Evolutionary conservation across 495 filamentous ascomycete genomes (phyloP), one percentile per base, ranked within the genome.

Genomic region (Staphylotrichum tortipilum): DNA sequence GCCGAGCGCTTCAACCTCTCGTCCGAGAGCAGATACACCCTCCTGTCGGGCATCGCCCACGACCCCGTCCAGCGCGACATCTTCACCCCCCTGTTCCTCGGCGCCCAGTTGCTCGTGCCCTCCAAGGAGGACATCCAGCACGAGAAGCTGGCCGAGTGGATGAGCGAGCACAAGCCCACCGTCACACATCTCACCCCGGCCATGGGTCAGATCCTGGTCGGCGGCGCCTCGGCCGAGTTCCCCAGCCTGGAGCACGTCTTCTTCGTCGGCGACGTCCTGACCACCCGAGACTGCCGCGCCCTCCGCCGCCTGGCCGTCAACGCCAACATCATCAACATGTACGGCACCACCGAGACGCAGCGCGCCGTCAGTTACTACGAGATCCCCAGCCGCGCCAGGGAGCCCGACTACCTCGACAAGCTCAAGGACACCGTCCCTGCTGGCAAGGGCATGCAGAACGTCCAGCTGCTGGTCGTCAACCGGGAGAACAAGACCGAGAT

Each of bases 131-230:
- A 89, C 58, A 98, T 98, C 33, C 79, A 84, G 42, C 85, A 95
- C 59, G 90, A 95, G 66, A 82, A 77, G 51, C 75, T 98, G 17
- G 89, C 88, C 3, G 86, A 94, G 57, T 96, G 92, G 92, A 90
- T 96, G 82, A 75, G 74, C 39, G 78, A 86, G 45, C 78, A 89
- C 58, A 69, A 77, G 44, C 80, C 85, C 12, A 95, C 87, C 14
- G 83, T 92, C 29, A 91, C 89, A 4, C 92, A 96, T 62, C 72
- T 98, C 14, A 98, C 92, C 0, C 92, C 92, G 6, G 92, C 90
- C 31, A 88, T 97, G 90, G 91, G 91, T 43, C 90, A 97, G 60
- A 92, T 98, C 44, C 73, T 98, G 1, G 85, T 94, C 24, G 92
- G 91, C 31, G 88, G 87, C 55, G 86, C 88, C 7, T 83, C 76